Conservation (phyloP, 1,284 basidiomycete species). For the Moniliophthora roreri region DNA sequence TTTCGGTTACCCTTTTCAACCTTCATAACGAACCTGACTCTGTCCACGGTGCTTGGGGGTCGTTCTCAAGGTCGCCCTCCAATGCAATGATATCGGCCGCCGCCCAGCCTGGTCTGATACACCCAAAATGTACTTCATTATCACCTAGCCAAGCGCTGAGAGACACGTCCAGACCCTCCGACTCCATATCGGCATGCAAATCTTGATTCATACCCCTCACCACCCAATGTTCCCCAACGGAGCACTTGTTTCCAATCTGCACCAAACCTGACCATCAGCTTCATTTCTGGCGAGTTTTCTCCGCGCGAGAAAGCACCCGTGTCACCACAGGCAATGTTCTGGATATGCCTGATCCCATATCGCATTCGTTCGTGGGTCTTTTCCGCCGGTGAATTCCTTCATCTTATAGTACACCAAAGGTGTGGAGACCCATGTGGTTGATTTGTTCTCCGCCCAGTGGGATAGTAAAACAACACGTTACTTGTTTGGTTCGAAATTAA, state of each 20-base stretch:
- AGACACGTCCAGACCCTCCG: constrained; percentile 38
- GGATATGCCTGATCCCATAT: constrained; percentile 40
- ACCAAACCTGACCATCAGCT: constrained; percentile 58
- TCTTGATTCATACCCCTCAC: constrained; percentile 60
- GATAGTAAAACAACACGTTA: constrained; percentile 17
- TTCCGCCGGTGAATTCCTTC: constrained; percentile 18
- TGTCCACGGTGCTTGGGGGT: constrained; percentile 49
- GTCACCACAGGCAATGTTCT: constrained; percentile 58
- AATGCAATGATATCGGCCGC: constrained; percentile 60
- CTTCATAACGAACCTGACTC: constrained; percentile 60
- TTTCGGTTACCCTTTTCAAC: constrained; percentile 51
- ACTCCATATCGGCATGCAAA: constrained; percentile 46
- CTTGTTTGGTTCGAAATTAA: background rate
- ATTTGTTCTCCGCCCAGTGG: constrained; percentile 23
- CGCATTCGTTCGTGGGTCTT: constrained; percentile 17
- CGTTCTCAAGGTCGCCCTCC: constrained; percentile 44
- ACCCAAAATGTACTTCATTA: constrained; percentile 59
- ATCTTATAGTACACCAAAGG: constrained; percentile 47
- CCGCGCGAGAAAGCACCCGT: constrained; percentile 66
- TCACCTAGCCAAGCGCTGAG: constrained; percentile 37
- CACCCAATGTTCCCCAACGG: constrained; percentile 58
- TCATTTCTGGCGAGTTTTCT: constrained; percentile 59
- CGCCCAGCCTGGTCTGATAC: constrained; percentile 50
- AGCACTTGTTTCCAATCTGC: constrained; percentile 53
- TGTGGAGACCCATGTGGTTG: constrained; percentile 59